Base-by-base conservation (phyloP, 2,329 filamentous ascomycete genomes). In the Aulographum hederae region DNA sequence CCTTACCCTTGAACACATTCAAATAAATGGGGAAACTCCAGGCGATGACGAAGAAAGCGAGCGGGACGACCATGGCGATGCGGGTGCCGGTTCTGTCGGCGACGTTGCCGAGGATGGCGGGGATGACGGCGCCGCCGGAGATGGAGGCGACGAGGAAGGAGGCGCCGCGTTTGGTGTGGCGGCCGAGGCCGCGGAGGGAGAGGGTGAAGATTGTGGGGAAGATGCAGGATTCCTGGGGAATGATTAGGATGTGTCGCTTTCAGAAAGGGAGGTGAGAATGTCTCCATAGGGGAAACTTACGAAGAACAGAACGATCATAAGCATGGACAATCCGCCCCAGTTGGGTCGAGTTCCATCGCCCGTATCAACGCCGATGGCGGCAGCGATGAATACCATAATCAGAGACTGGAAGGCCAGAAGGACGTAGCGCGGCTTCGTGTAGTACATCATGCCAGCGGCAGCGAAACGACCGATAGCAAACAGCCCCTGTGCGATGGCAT, bases 191-290 rank as follows among this genome's bases (percentile, higher is more conserved):
- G 27, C 51, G 48, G 10, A 53, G 44, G 2, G 46, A 46, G 3
- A 51, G 41, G 1, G 51, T 49, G 37, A 53, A 52, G 39, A 54
- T 53, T 34, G 51, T 50, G 3, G 51, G 49, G 43, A 54, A 54
- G 34, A 53, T 48, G 37, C 48, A 52, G 16, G 42, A 47, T 32
- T 54, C n/a, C n/a, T n/a, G n/a, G n/a, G n/a, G n/a, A n/a, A n/a
- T n/a, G n/a, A n/a, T n/a, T n/a, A n/a, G n/a, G n/a, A n/a, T n/a
- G n/a, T n/a, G n/a, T n/a, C n/a, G n/a, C n/a, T n/a, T n/a, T n/a
- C n/a, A n/a, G n/a, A n/a, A n/a, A n/a, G n/a, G n/a, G n/a, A n/a
- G n/a, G n/a, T n/a, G n/a, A n/a, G n/a, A n/a, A n/a, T n/a, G n/a
- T n/a, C n/a, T n/a, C n/a, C n/a, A n/a, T n/a, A n/a, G n/a, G n/a